Evolutionary conservation across 1,284 basidiomycete genomes (phyloP), one percentile per base, ranked within the genome.

Genomic region (Boletus semigastroideus): DNA sequence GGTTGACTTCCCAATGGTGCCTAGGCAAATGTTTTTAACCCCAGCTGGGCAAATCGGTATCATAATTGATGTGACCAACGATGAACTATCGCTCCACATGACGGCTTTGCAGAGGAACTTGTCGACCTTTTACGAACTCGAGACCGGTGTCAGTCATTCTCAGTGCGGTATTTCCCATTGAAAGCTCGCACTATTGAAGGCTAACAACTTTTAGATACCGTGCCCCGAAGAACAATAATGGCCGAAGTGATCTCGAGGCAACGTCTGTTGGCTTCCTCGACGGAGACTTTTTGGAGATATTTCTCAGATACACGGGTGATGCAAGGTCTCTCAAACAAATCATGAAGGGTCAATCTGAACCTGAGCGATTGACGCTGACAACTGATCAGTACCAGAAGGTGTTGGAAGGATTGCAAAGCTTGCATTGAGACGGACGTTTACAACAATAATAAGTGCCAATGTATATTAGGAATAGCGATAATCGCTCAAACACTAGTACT

Each of bases 281-380:
- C 60, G 94, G 94, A 3, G 90, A 94, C 64, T 92, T 94, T 60
- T 69, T 95, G 27, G 90, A 94, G 67, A 72, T 75, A 28, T 86
- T 87, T 71, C 73, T 92, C 25, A 31, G 66, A 61, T 49, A 62
- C 63, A 22, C 72, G 74, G 3, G 60, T 67, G 31, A 65, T 68
- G 31, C 63, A 71, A 11, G 61, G 68, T 61, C 73, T 14, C 64
- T 79, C 12, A 63, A 72, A 34, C 70, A 75, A 53, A 75, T 87
- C 10, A 69, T 84, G 60, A 60, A 72, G 28, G 87, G 87, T 17
- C 71, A 73, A 17, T 79, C 72, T 48, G 75, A 79, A 44, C 78
- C 80, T 3, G 85, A 87, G 64, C 69, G 67, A 42, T 64, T 89
- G 27, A 74, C 72, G 16, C 60, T 78, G 53, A 62, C 76, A 2